phyloP scores from a whole-genome alignment of 192 early-diverging fungal genomes.

The Phycomyces blakesleeanus region DNA sequence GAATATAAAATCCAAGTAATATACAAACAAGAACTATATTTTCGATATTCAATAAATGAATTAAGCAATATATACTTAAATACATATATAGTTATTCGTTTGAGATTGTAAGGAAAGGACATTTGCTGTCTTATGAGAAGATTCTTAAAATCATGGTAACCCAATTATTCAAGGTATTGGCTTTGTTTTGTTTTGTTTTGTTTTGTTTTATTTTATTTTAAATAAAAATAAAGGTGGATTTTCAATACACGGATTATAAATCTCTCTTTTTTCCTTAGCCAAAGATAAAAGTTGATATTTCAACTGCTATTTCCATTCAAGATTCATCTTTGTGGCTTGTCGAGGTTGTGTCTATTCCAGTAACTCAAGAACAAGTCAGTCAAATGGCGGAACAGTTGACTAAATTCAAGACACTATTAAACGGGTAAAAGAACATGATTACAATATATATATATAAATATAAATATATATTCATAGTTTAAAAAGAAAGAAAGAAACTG shows the following conservation, averaged over 20 bases:
- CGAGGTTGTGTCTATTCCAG: conserved; percentile 51
- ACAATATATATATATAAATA: neutral
- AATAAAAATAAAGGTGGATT: too few relatives aligned
- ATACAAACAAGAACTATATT: too few relatives aligned
- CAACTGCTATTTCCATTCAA: conserved; percentile 37
- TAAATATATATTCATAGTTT: neutral
- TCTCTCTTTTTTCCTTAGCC: conserved; percentile 16
- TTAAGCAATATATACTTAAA: neutral
- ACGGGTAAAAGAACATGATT: conserved; percentile 28
- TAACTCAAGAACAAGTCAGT: conserved; percentile 53
- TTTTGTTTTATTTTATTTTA: too few relatives aligned
- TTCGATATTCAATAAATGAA: neutral
- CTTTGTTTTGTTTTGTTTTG: too few relatives aligned
- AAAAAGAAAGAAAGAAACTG: too few relatives aligned
- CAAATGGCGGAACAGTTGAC: conserved; percentile 48
- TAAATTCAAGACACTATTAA: conserved; percentile 37
- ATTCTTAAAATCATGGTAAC: conserved; percentile 55
- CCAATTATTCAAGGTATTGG: conserved; percentile 52
- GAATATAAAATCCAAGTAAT: neutral
- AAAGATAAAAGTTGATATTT: conserved; percentile 44
- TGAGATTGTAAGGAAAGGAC: conserved; percentile 63
- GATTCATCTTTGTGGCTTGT: conserved; percentile 58
- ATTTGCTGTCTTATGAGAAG: conserved; percentile 55
- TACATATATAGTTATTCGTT: conserved; percentile 40
- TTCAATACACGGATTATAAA: too few relatives aligned